These are phyloP conservation scores for Dictyophora rubrovolvata DNA, from an alignment of 768 basidiomycete species.

Conservation along the genomic window DNA sequence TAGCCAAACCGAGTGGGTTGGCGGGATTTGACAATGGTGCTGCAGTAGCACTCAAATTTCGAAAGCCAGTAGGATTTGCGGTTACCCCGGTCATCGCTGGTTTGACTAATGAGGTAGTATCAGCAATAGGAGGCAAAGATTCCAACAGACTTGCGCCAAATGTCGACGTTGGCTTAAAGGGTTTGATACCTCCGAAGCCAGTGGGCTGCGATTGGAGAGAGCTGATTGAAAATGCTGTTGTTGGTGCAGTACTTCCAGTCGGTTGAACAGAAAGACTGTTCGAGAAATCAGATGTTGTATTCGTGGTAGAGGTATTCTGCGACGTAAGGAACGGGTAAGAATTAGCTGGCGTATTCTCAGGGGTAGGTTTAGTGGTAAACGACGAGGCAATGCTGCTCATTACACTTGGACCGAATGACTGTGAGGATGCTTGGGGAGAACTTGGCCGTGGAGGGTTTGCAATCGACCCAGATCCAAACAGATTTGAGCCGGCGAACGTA, in stretches of 20 bases:
- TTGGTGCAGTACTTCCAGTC: conserved; percentile 32
- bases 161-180: conserved; percentile 74
- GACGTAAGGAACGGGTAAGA: conserved; percentile 12
- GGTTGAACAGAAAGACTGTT: conserved; percentile 42
- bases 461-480: conserved; percentile 17
- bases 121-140: conserved; percentile 63
- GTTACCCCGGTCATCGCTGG: not conserved
- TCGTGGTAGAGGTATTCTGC: conserved; percentile 22
- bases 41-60: not conserved
- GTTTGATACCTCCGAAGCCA: conserved; percentile 52
- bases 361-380: conserved; percentile 31
- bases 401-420: conserved; percentile 34
- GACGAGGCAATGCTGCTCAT: conserved; percentile 67
- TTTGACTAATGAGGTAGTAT: conserved; percentile 23
- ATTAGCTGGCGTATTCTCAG: conserved; percentile 4
- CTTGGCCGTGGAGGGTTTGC: not conserved
- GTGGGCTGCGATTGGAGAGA: conserved; percentile 38
- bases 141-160: conserved; percentile 72
- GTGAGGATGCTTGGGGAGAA: conserved; percentile 19
- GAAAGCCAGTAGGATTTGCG: not conserved
- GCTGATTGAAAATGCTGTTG: conserved; percentile 23
- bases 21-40: not conserved
- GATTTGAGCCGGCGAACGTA: conserved; percentile 15
- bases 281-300: conserved; percentile 35
- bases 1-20: not conserved